Conservation (phyloP, 805 yeast species). For the Sungouiozyma intestinalis region DNA sequence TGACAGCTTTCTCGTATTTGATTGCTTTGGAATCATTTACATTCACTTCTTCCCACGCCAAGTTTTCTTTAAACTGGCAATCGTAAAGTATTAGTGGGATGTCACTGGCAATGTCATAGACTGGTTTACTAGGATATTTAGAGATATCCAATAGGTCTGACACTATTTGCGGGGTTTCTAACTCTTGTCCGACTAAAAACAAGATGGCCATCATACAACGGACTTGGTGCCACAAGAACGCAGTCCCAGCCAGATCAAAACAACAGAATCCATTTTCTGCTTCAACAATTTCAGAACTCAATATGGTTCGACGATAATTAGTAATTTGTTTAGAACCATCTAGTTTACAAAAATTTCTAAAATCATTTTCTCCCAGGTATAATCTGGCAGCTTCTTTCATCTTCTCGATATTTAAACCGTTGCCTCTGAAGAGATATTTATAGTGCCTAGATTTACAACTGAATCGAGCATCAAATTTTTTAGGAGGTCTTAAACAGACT, state of each 20-base stretch:
- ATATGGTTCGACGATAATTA: constrained; percentile 58
- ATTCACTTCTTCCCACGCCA: constrained; percentile 47
- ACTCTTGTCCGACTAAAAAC: constrained; percentile 67
- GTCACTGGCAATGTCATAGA: constrained; percentile 83
- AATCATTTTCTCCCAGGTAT: constrained; percentile 70
- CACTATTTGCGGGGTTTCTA: constrained; percentile 53
- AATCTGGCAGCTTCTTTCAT: constrained; percentile 61
- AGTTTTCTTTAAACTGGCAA: constrained; percentile 56
- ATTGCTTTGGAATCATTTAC: constrained; percentile 30
- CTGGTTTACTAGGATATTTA: constrained; percentile 56
- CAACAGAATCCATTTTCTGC: constrained; percentile 40
- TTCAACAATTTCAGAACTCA: constrained; percentile 38
- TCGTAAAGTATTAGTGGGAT: constrained; percentile 79
- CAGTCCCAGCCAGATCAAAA: constrained; percentile 75
- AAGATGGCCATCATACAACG: constrained; percentile 87
- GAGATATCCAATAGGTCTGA: constrained; percentile 47
- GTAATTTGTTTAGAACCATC: constrained; percentile 91
- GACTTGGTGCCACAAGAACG: constrained; percentile 97
- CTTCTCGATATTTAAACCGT: constrained; percentile 44
- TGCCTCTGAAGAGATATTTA: constrained; percentile 60
- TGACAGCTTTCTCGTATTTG: constrained; percentile 35
- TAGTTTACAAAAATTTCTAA: constrained; percentile 86
- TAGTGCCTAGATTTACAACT: constrained; percentile 83
- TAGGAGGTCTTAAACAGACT: constrained; percentile 74
- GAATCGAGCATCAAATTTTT: constrained; percentile 81